phyloP scores from a whole-genome alignment of 2,329 filamentous ascomycete genomes.

The Penicillium sp. region DNA sequence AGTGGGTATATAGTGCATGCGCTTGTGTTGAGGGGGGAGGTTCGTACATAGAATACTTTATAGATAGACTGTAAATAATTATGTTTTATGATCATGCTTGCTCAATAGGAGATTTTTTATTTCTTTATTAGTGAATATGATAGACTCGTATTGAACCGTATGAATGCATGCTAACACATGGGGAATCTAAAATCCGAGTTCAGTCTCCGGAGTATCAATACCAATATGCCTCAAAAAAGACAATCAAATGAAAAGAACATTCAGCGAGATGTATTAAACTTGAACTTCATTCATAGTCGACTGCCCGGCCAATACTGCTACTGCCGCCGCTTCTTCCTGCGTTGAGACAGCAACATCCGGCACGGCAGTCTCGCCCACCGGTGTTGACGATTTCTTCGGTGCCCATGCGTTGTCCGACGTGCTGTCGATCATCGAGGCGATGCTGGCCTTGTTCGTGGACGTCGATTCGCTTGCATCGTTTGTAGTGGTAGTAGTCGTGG shows the following conservation, averaged over 20 bases:
- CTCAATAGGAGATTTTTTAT: too few relatives aligned
- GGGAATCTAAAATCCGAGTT: constrained; percentile 11
- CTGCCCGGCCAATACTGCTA: constrained; percentile 3
- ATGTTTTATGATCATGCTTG: too few relatives aligned
- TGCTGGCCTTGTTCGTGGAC: constrained; percentile 33
- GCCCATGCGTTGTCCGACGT: constrained; percentile 16
- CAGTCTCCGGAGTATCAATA: neutral
- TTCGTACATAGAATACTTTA: neutral
- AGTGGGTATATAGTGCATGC: constrained; percentile 81
- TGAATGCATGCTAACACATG: constrained; percentile 10
- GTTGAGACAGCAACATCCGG: neutral
- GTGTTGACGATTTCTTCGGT: constrained; percentile 20
- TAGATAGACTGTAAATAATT: too few relatives aligned
- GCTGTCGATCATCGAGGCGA: constrained; percentile 38
- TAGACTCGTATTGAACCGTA: neutral
- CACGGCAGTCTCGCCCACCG: constrained; percentile 17
- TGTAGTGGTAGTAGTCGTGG: neutral
- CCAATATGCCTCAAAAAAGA: too few relatives aligned
- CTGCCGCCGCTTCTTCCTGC: constrained; percentile 9
- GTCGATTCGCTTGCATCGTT: neutral
- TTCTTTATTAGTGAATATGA: neutral
- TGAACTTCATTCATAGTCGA: neutral
- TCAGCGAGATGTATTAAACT: constrained; percentile 7
- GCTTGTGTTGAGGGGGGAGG: constrained; percentile 54
- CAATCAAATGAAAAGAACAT: neutral